These are phyloP conservation scores for Ceratocystiopsis sp. DNA, from an alignment of 2,329 filamentous ascomycete genomes.

Conservation along the genomic window DNA sequence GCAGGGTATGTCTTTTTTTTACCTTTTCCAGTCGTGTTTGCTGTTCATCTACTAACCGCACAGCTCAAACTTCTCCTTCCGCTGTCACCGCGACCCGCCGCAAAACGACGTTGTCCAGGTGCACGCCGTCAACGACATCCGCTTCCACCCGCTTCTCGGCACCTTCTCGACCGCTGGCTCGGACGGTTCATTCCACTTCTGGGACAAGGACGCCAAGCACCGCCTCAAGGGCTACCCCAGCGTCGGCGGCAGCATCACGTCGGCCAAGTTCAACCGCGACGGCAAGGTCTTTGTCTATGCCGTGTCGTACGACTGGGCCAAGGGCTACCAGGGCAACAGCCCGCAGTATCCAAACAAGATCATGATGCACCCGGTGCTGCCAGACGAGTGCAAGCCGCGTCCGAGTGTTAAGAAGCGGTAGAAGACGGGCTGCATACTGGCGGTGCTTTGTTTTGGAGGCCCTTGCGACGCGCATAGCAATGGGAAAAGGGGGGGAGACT, in stretches of 20 bases:
- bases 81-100: slow-evolving; percentile 81
- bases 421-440: too few species aligned
- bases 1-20: slow-evolving; percentile 30
- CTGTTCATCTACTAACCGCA: neutral
- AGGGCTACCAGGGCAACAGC: slow-evolving; percentile 78
- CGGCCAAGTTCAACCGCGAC: slow-evolving; percentile 26
- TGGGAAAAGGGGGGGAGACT: too few species aligned
- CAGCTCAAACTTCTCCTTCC: slow-evolving; percentile 94
- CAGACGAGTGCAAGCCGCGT: slow-evolving; percentile 45
- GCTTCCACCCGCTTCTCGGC: slow-evolving; percentile 89
- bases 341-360: slow-evolving; percentile 61
- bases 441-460: too few species aligned
- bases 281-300: slow-evolving; percentile 79
- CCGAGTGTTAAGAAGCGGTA: slow-evolving; percentile 41
- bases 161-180: slow-evolving; percentile 96
- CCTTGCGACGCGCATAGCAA: too few species aligned
- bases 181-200: slow-evolving; percentile 94
- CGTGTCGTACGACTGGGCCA: slow-evolving; percentile 95
- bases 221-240: slow-evolving; percentile 75
- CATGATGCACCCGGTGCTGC: slow-evolving; percentile 61
- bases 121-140: slow-evolving; percentile 91
- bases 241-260: slow-evolving; percentile 62
- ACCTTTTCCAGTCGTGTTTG: neutral
- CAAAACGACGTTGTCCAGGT: slow-evolving; percentile 68
- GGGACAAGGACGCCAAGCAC: slow-evolving; percentile 86